Percentiles rank a stretch among this genome's conserved stretches.
Conservation (phyloP, 2,329 filamentous ascomycete species). For the Ophiostoma triangulosporum region DNA sequence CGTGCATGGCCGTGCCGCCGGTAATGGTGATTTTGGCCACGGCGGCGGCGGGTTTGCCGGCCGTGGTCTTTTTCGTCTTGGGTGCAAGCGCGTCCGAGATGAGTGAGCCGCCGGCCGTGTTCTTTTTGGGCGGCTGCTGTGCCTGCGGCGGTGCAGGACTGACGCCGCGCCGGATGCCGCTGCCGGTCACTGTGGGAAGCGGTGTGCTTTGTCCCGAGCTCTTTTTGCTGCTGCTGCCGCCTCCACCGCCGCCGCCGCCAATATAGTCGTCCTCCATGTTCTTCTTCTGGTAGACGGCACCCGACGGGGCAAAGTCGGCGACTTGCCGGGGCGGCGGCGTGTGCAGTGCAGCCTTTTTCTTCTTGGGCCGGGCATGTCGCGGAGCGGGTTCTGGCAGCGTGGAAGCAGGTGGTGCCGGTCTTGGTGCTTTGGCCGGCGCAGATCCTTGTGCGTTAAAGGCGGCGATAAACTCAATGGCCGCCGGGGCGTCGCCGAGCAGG, state of each 20-base stretch:
- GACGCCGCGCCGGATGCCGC: neutral
- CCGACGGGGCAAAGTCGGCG: constrained; percentile 48
- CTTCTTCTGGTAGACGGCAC: constrained; percentile 62
- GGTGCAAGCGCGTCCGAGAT: constrained; percentile 56
- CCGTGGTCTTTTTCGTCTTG: constrained; percentile 38
- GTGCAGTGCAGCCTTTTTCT: constrained; percentile 50
- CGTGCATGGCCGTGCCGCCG: constrained; percentile 71
- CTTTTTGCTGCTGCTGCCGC: neutral
- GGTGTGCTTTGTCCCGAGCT: constrained; percentile 26
- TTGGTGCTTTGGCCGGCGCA: constrained; percentile 21
- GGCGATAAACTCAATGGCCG: constrained; percentile 62
- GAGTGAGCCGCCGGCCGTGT: constrained; percentile 56
- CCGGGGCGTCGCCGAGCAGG: constrained; percentile 73
- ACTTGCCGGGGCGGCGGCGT: constrained; percentile 49
- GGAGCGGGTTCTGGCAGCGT: constrained; percentile 29
- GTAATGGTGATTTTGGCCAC: constrained; percentile 61
- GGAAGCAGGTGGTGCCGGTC: neutral
- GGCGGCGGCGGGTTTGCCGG: constrained; percentile 12
- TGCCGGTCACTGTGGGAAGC: neutral
- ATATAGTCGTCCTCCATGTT: constrained; percentile 59
- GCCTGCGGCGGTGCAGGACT: neutral
- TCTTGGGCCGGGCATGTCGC: constrained; percentile 31
- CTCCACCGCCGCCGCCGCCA: constrained; percentile 23
- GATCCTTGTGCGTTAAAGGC: constrained; percentile 60
- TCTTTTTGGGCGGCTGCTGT: neutral